phyloP scores from a whole-genome alignment of 2,329 filamentous ascomycete genomes.

The Penicillium sp. region DNA sequence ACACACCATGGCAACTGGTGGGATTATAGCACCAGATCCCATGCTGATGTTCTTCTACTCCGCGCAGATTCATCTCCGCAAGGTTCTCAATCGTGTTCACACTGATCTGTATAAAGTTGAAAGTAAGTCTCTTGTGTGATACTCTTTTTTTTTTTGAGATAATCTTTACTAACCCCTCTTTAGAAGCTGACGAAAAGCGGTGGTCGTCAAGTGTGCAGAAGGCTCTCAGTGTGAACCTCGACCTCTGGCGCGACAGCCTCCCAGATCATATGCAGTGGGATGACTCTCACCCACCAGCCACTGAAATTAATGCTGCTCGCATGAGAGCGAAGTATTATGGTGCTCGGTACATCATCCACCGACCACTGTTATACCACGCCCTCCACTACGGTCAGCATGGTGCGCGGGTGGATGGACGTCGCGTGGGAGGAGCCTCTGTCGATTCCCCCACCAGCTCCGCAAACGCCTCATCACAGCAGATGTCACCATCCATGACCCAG shows the following conservation, averaged over 20 bases:
- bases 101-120: constrained; percentile 53
- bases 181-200: constrained; percentile 26
- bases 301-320: constrained; percentile 76
- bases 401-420: constrained; percentile 30
- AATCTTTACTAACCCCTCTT: neutral
- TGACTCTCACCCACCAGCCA: constrained; percentile 68
- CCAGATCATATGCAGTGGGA: constrained; percentile 58
- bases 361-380: constrained; percentile 68
- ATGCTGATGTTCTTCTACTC: constrained; percentile 59
- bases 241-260: constrained; percentile 55
- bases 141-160: too few relatives aligned
- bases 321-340: constrained; percentile 94
- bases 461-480: constrained; percentile 33
- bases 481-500: constrained; percentile 36
- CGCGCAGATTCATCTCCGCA: constrained; percentile 61
- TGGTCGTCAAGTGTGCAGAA: constrained; percentile 43
- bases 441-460: constrained; percentile 35
- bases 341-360: constrained; percentile 82
- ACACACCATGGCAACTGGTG: constrained; percentile 35
- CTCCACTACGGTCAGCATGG: constrained; percentile 50
- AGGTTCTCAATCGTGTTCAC: constrained; percentile 57
- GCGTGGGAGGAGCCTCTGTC: constrained; percentile 12
- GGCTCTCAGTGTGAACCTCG: constrained; percentile 49
- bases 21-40: constrained; percentile 34
- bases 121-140: constrained; percentile 4